Percentiles rank a stretch among this genome's conserved stretches.
Evolutionary conservation across 176 grass and related monocot genomes (phyloP).

Genomic region (Triticum dicoccoides): DNA sequence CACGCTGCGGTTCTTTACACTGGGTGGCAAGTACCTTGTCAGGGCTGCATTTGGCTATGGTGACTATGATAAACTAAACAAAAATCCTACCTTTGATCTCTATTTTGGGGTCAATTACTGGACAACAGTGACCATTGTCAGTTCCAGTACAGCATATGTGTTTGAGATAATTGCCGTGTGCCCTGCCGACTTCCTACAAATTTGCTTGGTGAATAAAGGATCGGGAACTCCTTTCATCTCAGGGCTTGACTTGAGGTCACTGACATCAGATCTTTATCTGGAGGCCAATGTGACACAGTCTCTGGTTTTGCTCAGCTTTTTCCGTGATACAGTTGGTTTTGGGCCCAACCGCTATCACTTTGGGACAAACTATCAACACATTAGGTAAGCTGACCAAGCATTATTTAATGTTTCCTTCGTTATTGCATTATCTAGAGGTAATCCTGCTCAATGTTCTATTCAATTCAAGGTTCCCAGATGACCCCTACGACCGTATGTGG

Average conservation of each 20-base stretch:
- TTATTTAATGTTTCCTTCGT: no score
- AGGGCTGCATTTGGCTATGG: conserved; percentile 41
- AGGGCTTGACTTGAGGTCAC: conserved; percentile 25
- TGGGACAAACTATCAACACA: not conserved
- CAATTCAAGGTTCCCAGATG: conserved; percentile 33
- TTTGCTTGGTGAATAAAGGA: conserved; percentile 43
- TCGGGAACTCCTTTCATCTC: conserved; percentile 51
- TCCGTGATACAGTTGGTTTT: not conserved
- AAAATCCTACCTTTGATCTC: conserved; percentile 29
- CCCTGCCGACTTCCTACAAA: conserved; percentile 12
- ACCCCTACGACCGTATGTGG: conserved; percentile 40
- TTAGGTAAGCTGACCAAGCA: not conserved
- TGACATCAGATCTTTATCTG: conserved; percentile 3
- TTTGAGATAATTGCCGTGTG: conserved; percentile 28
- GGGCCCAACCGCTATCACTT: conserved; percentile 9
- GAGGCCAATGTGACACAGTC: conserved; percentile 32
- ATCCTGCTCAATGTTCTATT: no score
- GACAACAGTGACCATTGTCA: not conserved
- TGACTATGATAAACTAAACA: conserved; percentile 40
- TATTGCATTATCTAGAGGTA: no score
- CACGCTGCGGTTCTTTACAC: conserved; percentile 6
- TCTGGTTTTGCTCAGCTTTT: not conserved
- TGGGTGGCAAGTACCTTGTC: conserved; percentile 35
- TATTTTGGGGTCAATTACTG: conserved; percentile 43
- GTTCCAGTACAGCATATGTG: not conserved